These are phyloP conservation scores for Mortierella sp. DNA, from an alignment of 371 early-diverging fungal species.

Conservation along the genomic window DNA sequence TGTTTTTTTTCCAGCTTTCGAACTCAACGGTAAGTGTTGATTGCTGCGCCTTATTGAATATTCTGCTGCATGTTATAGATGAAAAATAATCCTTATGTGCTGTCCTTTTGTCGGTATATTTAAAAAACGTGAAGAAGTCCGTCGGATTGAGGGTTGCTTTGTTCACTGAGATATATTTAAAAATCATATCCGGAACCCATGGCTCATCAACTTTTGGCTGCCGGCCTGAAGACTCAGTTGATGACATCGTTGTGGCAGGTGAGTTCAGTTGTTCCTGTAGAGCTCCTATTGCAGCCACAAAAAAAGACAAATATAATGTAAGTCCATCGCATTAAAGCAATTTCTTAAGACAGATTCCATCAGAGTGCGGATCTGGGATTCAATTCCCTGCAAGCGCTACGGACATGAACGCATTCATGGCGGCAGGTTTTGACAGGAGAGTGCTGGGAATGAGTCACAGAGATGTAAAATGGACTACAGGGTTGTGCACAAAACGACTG, in stretches of 20 bases:
- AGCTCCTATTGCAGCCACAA: neutral
- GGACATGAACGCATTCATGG: conserved; percentile 20
- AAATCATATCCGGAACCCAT: neutral
- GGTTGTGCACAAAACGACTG: conserved; percentile 19
- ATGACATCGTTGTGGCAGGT: neutral
- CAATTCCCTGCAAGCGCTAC: conserved; percentile 12
- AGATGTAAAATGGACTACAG: conserved; percentile 19
- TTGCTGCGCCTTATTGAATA: neutral
- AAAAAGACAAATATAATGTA: too few relatives aligned
- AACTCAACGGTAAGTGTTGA: too few relatives aligned
- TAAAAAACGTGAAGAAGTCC: too few relatives aligned
- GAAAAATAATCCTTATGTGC: too few relatives aligned
- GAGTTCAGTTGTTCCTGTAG: neutral
- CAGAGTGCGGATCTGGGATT: conserved; percentile 4
- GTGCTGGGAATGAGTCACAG: conserved; percentile 8
- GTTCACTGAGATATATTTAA: neutral
- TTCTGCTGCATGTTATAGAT: too few relatives aligned
- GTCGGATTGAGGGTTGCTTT: too few relatives aligned
- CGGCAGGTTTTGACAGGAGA: conserved; percentile 19
- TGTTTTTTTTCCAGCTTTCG: too few relatives aligned
- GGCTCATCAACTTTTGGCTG: neutral
- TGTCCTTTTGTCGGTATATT: too few relatives aligned
- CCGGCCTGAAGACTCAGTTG: too few relatives aligned
- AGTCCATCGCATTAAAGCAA: neutral
- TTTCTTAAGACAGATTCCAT: too few relatives aligned